A percentile compares a stretch with the other conserved stretches of the same genome.
Evolutionary conservation across 2,329 filamentous ascomycete species (phyloP).

Genomic region (Nemania sp.): DNA sequence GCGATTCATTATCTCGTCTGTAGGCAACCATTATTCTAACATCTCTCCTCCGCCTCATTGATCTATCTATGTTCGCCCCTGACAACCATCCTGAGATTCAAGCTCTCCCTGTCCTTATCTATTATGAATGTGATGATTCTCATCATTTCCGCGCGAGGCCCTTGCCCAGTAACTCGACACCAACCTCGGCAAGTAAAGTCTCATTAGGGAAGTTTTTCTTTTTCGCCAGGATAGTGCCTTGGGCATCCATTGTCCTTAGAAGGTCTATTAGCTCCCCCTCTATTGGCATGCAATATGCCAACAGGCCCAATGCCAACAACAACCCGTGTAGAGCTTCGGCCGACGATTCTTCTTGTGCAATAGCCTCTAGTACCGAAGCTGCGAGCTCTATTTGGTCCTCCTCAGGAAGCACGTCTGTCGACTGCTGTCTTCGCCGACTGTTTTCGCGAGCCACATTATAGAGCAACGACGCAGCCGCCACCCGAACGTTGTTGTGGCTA

Average conservation of each 20-base stretch:
- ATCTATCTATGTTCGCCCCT: not conserved
- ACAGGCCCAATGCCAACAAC: slow-evolving; percentile 73
- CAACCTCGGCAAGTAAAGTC: slow-evolving; percentile 61
- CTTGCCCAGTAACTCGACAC: slow-evolving; percentile 54
- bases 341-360: slow-evolving; percentile 62
- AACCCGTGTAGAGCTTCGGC: slow-evolving; percentile 77
- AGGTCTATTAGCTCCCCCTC: slow-evolving; percentile 80
- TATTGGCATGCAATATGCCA: slow-evolving; percentile 71
- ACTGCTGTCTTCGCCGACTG: slow-evolving; percentile 65
- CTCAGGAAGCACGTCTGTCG: slow-evolving; percentile 64
- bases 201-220: slow-evolving; percentile 60
- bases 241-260: slow-evolving; percentile 76
- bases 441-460: slow-evolving; percentile 80
- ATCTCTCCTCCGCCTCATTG: too few relatives aligned
- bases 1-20: too few relatives aligned
- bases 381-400: slow-evolving; percentile 79
- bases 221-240: slow-evolving; percentile 64
- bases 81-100: not conserved
- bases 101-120: not conserved
- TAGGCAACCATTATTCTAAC: too few relatives aligned
- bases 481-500: slow-evolving; percentile 72
- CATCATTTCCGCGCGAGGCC: slow-evolving; percentile 47
- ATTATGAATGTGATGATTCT: not conserved
- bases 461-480: slow-evolving; percentile 79
- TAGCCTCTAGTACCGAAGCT: slow-evolving; percentile 78